These are phyloP conservation scores for Arthroderma sp. DNA, from an alignment of 2,329 filamentous ascomycete genomes.

Conservation along the genomic window DNA sequence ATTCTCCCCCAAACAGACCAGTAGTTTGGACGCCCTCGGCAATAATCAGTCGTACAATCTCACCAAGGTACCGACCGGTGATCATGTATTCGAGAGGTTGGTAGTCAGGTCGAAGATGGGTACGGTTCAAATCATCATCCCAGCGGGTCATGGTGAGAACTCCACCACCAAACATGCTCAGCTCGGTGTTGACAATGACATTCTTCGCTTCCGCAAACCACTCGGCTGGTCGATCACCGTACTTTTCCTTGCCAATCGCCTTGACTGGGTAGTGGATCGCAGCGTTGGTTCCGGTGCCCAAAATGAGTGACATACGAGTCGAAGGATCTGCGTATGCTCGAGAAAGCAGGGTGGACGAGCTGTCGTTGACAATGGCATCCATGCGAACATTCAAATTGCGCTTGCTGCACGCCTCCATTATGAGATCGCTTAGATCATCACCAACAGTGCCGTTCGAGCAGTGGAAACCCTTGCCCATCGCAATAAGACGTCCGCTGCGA, in stretches of 20 bases:
- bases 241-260: conserved; percentile 42
- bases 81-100: conserved; percentile 54
- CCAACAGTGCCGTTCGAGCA: conserved; percentile 47
- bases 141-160: conserved; percentile 47
- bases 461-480: conserved; percentile 54
- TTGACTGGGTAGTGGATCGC: conserved; percentile 47
- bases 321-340: conserved; percentile 48
- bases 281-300: conserved; percentile 53
- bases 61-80: conserved; percentile 50
- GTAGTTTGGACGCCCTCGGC: conserved; percentile 45
- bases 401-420: conserved; percentile 45
- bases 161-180: conserved; percentile 52
- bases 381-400: conserved; percentile 44
- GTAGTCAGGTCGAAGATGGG: conserved; percentile 47
- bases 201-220: conserved; percentile 46
- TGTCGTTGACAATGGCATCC: conserved; percentile 52
- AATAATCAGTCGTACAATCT: conserved; percentile 48
- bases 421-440: conserved; percentile 45
- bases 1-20: conserved; percentile 43
- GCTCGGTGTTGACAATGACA: conserved; percentile 52
- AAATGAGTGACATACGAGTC: conserved; percentile 50
- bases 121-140: conserved; percentile 47
- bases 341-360: conserved; percentile 47
- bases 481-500: conserved; percentile 42
- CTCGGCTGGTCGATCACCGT: conserved; percentile 39